Percentiles rank a stretch among this genome's conserved stretches.
These are phyloP conservation scores for Chlamydomonas sphaeroides DNA, from an alignment of 139 green algal genomes.

Conservation along the genomic window DNA sequence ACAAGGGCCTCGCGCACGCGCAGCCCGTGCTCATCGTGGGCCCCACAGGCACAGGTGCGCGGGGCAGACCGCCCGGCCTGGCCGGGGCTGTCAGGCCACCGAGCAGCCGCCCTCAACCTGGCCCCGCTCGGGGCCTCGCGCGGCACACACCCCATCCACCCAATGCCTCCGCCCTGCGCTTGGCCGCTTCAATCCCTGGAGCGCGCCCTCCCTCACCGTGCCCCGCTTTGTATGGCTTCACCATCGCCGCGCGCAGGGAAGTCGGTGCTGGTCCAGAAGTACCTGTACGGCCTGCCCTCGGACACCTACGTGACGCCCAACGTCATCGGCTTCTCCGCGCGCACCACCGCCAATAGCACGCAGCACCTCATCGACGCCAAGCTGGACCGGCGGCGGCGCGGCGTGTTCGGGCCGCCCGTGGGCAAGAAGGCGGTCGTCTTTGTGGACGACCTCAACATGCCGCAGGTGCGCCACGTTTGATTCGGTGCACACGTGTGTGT, in stretches of 20 bases:
- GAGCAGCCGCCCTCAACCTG: no score
- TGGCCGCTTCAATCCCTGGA: no score
- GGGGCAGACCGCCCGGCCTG: no score
- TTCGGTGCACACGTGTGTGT: no score
- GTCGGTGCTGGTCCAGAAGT: constrained; percentile 68
- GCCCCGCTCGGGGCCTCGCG: no score
- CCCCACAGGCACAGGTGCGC: constrained; percentile 68
- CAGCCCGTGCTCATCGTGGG: constrained; percentile 74
- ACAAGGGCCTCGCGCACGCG: constrained; percentile 60
- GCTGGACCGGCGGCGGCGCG: constrained; percentile 73
- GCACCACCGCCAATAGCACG: constrained; percentile 73
- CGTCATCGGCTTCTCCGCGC: constrained; percentile 74
- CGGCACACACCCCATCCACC: no score
- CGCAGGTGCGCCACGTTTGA: no score
- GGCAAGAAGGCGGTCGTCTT: constrained; percentile 75
- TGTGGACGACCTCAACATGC: constrained; percentile 90
- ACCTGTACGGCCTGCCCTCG: constrained; percentile 62
- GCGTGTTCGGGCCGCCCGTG: constrained; percentile 74
- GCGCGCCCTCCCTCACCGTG: no score
- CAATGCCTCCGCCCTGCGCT: no score
- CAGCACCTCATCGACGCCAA: constrained; percentile 73
- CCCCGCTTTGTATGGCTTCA: no score
- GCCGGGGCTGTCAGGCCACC: no score
- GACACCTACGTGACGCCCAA: constrained; percentile 68
- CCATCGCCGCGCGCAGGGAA: constrained; percentile 28